Evolutionary conservation across 1,284 basidiomycete genomes (phyloP).

Genomic region (Heterobasidion parviporum): DNA sequence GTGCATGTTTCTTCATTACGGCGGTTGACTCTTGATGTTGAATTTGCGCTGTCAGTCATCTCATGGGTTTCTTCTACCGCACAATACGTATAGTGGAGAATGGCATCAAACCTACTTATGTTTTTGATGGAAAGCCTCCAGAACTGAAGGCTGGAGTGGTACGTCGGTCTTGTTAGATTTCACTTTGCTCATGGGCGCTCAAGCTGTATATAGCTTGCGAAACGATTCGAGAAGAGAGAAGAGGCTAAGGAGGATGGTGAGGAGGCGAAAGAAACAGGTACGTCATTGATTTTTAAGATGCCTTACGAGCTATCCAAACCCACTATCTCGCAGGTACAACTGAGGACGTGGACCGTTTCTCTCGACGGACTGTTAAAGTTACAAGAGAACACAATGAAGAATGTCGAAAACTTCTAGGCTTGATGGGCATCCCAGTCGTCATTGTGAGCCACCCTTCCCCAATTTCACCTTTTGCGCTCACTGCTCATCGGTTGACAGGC

Average conservation of each 20-base stretch:
- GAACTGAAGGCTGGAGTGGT: constrained; percentile 96
- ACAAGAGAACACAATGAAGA: constrained; percentile 97
- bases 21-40: not conserved
- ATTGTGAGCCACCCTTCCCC: constrained; percentile 42
- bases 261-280: constrained; percentile 91
- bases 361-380: constrained; percentile 89
- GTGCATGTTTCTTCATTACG: constrained; percentile 8
- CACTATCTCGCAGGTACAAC: constrained; percentile 47
- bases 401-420: constrained; percentile 76
- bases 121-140: constrained; percentile 98
- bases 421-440: constrained; percentile 98
- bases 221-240: constrained; percentile 86
- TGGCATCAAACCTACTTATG: constrained; percentile 96
- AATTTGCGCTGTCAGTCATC: constrained; percentile 47
- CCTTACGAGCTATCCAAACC: not conserved
- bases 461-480: not conserved
- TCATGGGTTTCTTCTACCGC: constrained; percentile 98
- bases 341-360: constrained; percentile 89
- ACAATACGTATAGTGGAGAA: constrained; percentile 99
- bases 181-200: not conserved
- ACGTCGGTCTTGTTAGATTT: constrained; percentile 26
- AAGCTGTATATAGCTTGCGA: constrained; percentile 57
- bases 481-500: constrained; percentile 44
- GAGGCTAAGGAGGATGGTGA: constrained; percentile 93
- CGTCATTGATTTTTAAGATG: not conserved